Evolutionary conservation across 1,284 basidiomycete genomes (phyloP), one percentile per base, ranked within the genome.

Genomic region (Meira miltonrushii): DNA sequence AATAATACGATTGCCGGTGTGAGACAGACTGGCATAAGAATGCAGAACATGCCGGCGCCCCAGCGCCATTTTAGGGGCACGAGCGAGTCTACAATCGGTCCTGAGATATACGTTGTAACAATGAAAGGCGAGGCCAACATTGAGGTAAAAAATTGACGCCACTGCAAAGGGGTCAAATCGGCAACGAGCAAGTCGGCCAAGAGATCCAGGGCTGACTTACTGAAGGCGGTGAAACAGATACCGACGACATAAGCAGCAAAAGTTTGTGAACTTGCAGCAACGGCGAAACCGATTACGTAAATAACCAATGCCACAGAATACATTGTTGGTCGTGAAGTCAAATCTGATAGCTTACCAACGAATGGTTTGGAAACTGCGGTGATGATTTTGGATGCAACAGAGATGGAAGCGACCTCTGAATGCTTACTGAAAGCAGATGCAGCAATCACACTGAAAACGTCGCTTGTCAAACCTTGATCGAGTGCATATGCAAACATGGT

Each of bases 181-280:
- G 63, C 69, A 7, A 73, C 68, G 46, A 75, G 55, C 39, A 76
- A 69, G 56, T 73, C 70, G 19, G 63, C 64, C 23, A 75, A 48
- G 41, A 64, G 57, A 33, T 66, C 65, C 52, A 65, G 53, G 12
- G 61, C 64, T 10, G 65, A 59, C 43, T 67, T 56, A 17, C 59
- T 60, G n/a, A 64, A 54, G n/a, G 65, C 60, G 56, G 58, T 62
- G 39, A 67, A 50, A 51, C 58, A 57, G 12, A 59, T 17, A 43
- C 63, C 65, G 1, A 61, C 54, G 1, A 49, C 51, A 28, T 61
- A 62, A 21, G 60, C 57, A 57, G 57, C 50, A 28, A 28, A 8
- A 7, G 47, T 54, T 13, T 25, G 10, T 28, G 57, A 9, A 38
- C 15, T 21, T 11, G 50, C 33, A n/a, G 46, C 50, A 13, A 58